Evolutionary conservation across 495 filamentous ascomycete genomes (phyloP).

Genomic region (Bacidia gigantensis): DNA sequence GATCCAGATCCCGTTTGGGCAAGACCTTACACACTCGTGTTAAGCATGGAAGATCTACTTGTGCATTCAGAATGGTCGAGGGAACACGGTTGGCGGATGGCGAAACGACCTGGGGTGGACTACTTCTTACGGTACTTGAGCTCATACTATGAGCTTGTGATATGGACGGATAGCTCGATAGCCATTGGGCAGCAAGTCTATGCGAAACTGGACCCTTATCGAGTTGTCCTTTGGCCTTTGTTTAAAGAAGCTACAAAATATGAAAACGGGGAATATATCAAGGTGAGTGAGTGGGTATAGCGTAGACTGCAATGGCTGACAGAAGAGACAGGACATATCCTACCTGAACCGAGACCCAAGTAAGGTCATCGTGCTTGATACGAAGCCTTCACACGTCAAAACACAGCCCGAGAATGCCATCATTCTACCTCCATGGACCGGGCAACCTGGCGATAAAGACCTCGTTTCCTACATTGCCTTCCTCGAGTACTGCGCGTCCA

Average conservation of each 20-base stretch:
- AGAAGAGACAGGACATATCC: constrained; percentile 57
- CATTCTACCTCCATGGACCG: constrained; percentile 78
- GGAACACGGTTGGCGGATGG: constrained; percentile 88
- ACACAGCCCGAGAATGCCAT: constrained; percentile 90
- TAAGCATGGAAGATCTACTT: constrained; percentile 86
- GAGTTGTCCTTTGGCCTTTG: constrained; percentile 87
- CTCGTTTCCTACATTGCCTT: constrained; percentile 85
- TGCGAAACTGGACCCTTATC: constrained; percentile 89
- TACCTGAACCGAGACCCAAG: constrained; percentile 92
- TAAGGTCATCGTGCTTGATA: constrained; percentile 88
- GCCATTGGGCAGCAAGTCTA: constrained; percentile 74
- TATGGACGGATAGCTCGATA: constrained; percentile 79
- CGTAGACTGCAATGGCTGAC: neutral
- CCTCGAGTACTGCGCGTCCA: constrained; percentile 90
- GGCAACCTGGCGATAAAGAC: constrained; percentile 64
- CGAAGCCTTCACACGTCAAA: constrained; percentile 61
- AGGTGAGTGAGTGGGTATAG: constrained; percentile 44
- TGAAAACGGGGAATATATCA: constrained; percentile 88
- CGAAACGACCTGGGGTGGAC: constrained; percentile 89
- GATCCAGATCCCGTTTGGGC: constrained; percentile 69
- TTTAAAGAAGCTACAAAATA: constrained; percentile 92
- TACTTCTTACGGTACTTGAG: constrained; percentile 94
- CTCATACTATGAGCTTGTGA: constrained; percentile 93
- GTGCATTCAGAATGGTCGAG: constrained; percentile 88
- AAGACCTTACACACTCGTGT: constrained; percentile 82